phyloP scores from a whole-genome alignment of 1,284 basidiomycete genomes.

The Cryptococcus amylolentus region DNA sequence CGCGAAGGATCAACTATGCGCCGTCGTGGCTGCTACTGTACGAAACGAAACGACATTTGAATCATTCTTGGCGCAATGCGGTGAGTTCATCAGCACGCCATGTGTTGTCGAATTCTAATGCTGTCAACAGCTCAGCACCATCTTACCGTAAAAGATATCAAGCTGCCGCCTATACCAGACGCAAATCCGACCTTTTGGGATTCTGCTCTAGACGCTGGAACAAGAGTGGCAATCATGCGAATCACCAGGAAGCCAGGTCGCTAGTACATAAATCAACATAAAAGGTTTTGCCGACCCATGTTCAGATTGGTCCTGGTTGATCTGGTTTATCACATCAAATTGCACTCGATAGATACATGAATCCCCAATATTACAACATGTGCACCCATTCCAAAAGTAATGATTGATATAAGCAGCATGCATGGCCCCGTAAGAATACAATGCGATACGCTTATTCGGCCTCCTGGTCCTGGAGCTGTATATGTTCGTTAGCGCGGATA shows the following conservation, averaged over 20 bases:
- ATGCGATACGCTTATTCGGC: conserved; percentile 39
- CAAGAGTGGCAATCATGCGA: conserved; percentile 34
- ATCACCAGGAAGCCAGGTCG: conserved; percentile 7
- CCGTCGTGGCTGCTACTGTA: conserved; percentile 47
- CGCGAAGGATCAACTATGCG: conserved; percentile 5
- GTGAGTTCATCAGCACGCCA: conserved; percentile 15
- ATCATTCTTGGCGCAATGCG: conserved; percentile 35
- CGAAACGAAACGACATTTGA: conserved; percentile 46
- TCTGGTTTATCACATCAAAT: background rate
- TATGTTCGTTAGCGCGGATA: conserved; percentile 1
- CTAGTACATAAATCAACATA: background rate
- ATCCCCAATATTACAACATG: background rate
- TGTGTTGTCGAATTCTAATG: background rate
- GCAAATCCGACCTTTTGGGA: conserved; percentile 41
- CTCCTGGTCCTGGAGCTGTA: conserved; percentile 39
- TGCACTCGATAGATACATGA: background rate
- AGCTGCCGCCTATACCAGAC: conserved; percentile 23
- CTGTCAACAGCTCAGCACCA: conserved; percentile 3
- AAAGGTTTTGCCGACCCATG: background rate
- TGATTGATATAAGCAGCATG: background rate
- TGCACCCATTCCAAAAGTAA: background rate
- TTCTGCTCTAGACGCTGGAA: conserved; percentile 37
- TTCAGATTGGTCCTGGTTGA: background rate
- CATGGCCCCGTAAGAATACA: conserved; percentile 31
- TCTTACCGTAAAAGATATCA: conserved; percentile 10